phyloP scores from a whole-genome alignment of 306 rosid species.

The Quercus glauca region DNA sequence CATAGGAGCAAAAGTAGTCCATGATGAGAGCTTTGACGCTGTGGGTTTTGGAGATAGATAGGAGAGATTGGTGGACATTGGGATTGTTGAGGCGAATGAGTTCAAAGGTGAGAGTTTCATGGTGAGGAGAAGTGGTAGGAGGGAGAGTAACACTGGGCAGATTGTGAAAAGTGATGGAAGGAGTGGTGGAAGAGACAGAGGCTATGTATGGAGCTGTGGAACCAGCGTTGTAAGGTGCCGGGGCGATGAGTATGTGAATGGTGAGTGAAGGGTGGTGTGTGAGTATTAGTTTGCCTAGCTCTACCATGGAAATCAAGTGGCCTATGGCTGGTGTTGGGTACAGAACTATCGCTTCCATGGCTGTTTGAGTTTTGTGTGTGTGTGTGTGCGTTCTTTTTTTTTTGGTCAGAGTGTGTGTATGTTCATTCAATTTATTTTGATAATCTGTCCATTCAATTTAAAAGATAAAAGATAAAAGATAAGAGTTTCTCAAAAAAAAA shows the following conservation, averaged over 20 bases:
- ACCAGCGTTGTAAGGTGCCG: constrained; percentile 28
- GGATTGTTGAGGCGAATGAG: constrained; percentile 23
- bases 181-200: constrained; percentile 18
- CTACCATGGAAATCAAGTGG: constrained; percentile 39
- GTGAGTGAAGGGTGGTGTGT: constrained; percentile 31
- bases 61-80: constrained; percentile 14
- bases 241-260: constrained; percentile 36
- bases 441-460: too few relatives aligned
- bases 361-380: background rate
- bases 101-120: constrained; percentile 20
- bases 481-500: too few relatives aligned
- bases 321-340: constrained; percentile 39
- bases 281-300: constrained; percentile 35
- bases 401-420: background rate
- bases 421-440: too few relatives aligned
- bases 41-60: constrained; percentile 5
- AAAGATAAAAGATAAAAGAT: too few relatives aligned
- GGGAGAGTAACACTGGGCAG: constrained; percentile 22
- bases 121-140: constrained; percentile 12
- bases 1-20: constrained; percentile 35
- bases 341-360: constrained; percentile 33
- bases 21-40: constrained; percentile 31
- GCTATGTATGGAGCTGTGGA: constrained; percentile 27
- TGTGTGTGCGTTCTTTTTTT: too few relatives aligned
- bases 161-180: constrained; percentile 35